A percentile compares a stretch with the other conserved stretches of the same genome.
These are phyloP conservation scores for Candida nitratophila DNA, from an alignment of 805 yeast genomes.

Conservation along the genomic window DNA sequence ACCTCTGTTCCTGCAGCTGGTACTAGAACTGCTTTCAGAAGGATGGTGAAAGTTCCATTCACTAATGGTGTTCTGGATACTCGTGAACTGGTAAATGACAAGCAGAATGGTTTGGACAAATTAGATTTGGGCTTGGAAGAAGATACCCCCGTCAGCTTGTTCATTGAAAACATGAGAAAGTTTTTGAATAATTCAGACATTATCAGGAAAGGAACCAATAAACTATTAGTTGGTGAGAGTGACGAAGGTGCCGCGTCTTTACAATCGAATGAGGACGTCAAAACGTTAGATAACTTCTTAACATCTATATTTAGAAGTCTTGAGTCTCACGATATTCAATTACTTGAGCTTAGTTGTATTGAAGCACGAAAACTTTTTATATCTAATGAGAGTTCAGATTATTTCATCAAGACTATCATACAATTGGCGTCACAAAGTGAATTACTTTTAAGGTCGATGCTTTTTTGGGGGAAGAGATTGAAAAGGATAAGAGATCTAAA, in stretches of 20 bases:
- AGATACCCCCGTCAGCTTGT: neutral
- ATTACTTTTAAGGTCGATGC: neutral
- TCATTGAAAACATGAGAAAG: slow-evolving; percentile 2
- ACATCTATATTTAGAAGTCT: neutral
- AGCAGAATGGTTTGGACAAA: neutral
- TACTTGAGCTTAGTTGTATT: neutral
- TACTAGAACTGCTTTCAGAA: neutral
- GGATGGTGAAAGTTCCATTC: neutral
- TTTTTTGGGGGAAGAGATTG: neutral
- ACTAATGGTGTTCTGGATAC: neutral
- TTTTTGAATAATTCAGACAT: slow-evolving; percentile 1
- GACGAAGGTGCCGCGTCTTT: too few species aligned
- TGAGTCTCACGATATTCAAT: neutral
- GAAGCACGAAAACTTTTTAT: neutral
- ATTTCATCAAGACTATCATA: neutral
- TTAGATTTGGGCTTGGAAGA: neutral
- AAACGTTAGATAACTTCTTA: neutral
- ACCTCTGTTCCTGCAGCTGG: slow-evolving; percentile 1
- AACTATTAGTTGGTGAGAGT: neutral
- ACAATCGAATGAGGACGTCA: neutral
- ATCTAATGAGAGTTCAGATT: neutral
- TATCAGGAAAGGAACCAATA: neutral
- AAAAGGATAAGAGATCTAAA: neutral
- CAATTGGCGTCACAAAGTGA: neutral
- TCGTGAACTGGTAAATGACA: neutral